Evolutionary conservation across 2,329 filamentous ascomycete species (phyloP), one percentile per base, ranked within the genome.

Genomic region (Claviceps pusilla): DNA sequence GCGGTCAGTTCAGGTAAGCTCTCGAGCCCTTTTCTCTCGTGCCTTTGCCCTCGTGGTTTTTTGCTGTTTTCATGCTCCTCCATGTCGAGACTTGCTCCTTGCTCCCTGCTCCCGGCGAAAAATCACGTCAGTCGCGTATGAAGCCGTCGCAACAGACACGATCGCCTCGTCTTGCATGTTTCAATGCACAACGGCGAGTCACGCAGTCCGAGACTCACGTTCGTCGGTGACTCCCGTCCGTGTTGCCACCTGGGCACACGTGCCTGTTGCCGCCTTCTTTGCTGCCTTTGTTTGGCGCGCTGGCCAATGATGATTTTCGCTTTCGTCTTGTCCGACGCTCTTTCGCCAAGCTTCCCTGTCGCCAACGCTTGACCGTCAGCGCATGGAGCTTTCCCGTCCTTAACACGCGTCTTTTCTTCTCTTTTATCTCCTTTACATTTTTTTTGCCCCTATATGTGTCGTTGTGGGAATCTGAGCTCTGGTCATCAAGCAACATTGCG

Each of bases 271-370:
- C 50, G 39, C 11, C n/a, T 29, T 51, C 19, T 24, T 24, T 2
- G 24, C 2, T 24, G 24, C 24, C 3, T 48, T 49, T 42, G 29
- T 48, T 48, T 46, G 53, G 29, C 33, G 19, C 49, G 37, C 54
- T 55, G 54, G 48, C 54, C 51, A 55, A 55, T 55, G 35, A 33
- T n/a, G 35, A 33, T n/a, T 35, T 35, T 39, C 39, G 31, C 31
- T n/a, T 31, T 47, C 31, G 47, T 28, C 42, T 42, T 45, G 42
- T 46, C 51, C 19, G 31, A 46, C 42, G 33, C n/a, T 45, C 14
- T 31, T 45, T 45, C 31, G 19, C 42, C 42, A 12, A 14, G 33
- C n/a, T 39, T 31, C 42, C n/a, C 42, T 52, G 41, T 37, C 12
- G 29, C 35, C 48, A 50, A 41, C 7, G 35, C n/a, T 41, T 14